Evolutionary conservation across 106 monocot genomes (phyloP).

Genomic region (Posidonia australis): DNA sequence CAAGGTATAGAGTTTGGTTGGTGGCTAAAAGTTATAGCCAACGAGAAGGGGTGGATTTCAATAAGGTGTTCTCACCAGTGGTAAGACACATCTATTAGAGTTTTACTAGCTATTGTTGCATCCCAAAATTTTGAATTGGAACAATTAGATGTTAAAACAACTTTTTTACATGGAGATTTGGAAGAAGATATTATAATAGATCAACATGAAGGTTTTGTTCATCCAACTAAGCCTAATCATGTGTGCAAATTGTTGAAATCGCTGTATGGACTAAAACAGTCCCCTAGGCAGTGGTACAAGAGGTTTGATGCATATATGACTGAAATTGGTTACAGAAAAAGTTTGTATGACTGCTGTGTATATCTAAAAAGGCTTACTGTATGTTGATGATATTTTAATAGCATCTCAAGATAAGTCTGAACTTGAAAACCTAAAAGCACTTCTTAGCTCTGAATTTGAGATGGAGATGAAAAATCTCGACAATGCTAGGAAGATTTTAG

Average conservation of each 20-base stretch:
- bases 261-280: neutral
- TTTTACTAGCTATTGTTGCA: too few relatives aligned
- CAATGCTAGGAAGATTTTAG: neutral
- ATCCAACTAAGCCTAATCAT: too few relatives aligned
- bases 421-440: neutral
- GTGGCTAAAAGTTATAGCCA: neutral
- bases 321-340: neutral
- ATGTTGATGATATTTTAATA: constrained; percentile 1
- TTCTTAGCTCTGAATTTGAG: neutral
- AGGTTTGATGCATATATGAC: neutral
- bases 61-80: neutral
- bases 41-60: neutral
- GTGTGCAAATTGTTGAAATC: neutral
- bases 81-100: neutral
- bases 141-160: too few relatives aligned
- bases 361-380: neutral
- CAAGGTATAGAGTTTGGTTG: neutral
- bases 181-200: too few relatives aligned
- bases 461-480: neutral
- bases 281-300: neutral
- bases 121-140: too few relatives aligned
- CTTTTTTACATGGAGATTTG: too few relatives aligned
- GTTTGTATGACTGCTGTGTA: neutral
- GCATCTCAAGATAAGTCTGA: neutral
- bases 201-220: too few relatives aligned